Conservation (phyloP, 805 yeast genomes). For the Candida khao-thaluensis region DNA sequence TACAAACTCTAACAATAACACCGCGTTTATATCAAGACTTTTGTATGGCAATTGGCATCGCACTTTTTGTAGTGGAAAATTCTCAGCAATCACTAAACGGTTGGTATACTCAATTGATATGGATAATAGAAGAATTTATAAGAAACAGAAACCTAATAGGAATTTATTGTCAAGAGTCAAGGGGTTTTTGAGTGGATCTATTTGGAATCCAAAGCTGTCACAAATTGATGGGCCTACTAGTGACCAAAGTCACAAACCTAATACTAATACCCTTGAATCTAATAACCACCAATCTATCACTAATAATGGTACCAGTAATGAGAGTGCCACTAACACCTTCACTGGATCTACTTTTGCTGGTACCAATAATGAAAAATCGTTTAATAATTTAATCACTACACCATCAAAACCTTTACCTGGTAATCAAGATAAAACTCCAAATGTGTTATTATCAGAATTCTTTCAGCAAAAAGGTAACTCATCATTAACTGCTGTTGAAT, state of each 20-base stretch:
- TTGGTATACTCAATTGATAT: no score
- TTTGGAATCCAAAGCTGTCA: slow-evolving; percentile 4
- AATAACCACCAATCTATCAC: no score
- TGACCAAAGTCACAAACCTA: neutral
- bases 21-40: neutral
- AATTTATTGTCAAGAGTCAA: slow-evolving; percentile 6
- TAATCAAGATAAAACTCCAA: slow-evolving; percentile 34
- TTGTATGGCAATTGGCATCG: slow-evolving; percentile 1
- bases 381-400: no score
- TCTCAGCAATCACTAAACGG: slow-evolving; percentile 5
- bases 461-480: slow-evolving; percentile 71
- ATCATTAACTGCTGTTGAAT: slow-evolving; percentile 72
- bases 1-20: no score
- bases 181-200: slow-evolving; percentile 4
- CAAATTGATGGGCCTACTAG: neutral
- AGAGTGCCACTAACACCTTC: no score
- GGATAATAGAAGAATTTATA: slow-evolving; percentile 18
- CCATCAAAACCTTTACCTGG: no score
- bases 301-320: no score
- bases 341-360: no score
- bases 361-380: no score
- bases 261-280: neutral
- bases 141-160: slow-evolving; percentile 9
- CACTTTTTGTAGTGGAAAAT: slow-evolving; percentile 5
- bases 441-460: slow-evolving; percentile 64